Percentiles rank a stretch among this genome's conserved stretches.
These are phyloP conservation scores for Helicocarpus griseus DNA, from an alignment of 2,329 filamentous ascomycete genomes.

Conservation along the genomic window DNA sequence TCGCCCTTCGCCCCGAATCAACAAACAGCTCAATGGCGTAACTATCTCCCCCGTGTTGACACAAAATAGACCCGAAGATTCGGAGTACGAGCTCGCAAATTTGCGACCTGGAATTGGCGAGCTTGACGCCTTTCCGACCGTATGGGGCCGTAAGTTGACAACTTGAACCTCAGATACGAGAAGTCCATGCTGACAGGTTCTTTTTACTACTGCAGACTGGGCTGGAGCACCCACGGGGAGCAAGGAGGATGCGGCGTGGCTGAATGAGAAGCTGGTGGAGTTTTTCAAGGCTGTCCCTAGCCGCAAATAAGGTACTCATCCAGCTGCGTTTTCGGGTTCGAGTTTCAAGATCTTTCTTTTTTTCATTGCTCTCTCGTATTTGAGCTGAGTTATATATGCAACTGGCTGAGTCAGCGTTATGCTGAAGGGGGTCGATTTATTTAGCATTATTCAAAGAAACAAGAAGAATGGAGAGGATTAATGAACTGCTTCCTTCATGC, in stretches of 20 bases:
- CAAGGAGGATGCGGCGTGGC: conserved; percentile 60
- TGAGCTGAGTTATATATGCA: background rate
- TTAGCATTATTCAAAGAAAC: too few species aligned
- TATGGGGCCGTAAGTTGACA: conserved; percentile 51
- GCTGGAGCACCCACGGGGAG: conserved; percentile 62
- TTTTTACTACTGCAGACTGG: conserved; percentile 35
- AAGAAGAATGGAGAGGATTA: too few species aligned
- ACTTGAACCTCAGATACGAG: background rate
- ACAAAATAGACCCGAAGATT: conserved; percentile 58
- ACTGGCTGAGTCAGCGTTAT: background rate
- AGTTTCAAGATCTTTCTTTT: background rate
- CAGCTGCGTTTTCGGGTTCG: too few species aligned
- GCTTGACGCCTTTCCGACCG: conserved; percentile 46
- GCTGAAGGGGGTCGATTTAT: too few species aligned
- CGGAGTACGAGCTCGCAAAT: conserved; percentile 58
- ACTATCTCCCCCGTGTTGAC: conserved; percentile 1
- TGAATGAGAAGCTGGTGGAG: conserved; percentile 51
- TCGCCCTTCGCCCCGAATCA: background rate
- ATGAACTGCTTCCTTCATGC: too few species aligned
- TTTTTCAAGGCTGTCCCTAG: conserved; percentile 36
- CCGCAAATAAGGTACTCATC: background rate
- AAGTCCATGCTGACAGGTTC: conserved; percentile 11
- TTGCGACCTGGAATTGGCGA: conserved; percentile 52
- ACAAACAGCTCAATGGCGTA: too few species aligned
- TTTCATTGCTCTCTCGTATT: background rate